Evolutionary conservation across 1,139 yeast species (phyloP), one percentile per base, ranked within the genome.

Genomic region (Hansenula sp.): DNA sequence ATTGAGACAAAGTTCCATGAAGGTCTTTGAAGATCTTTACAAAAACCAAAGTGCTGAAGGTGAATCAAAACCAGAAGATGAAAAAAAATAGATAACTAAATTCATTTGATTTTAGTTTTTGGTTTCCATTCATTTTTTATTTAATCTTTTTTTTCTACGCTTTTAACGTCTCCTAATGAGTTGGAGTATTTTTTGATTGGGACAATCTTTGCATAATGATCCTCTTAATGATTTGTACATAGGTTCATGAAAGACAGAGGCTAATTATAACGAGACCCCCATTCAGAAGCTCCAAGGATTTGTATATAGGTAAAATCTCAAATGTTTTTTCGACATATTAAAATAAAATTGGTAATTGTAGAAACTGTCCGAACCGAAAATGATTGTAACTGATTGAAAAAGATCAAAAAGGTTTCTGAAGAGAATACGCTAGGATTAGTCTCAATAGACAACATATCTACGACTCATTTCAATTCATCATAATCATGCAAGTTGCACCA

Each of bases 1-100:
- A 69, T 80, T 92, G 67, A 96, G 90, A 76, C 80, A 77, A 66
- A 83, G 86, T 63, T 88, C 97, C 40, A 78, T 92, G 73, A 88
- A 89, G 71, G 82, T 89, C 59, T 92, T 92, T 71, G 96, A 89
- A 77, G 86, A 88, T 74, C 83, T 90, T 74, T 90, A 90, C 88
- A 90, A 89, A 78, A 82, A 84, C 42, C 37, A 41, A 26, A 38
- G 47, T 18, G 40, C 34, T 35, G 48, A 32, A 32, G 30, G 21
- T 26, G 34, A 47, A 34, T 33, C 43, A 17, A 45, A 45, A 38
- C 40, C 48, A 24, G 46, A 46, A 25, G 47, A 40, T 17, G 44
- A 45, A 39, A 44, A 44, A 42, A 40, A 44, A 44, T 43, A 44
- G 37, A 43, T 34, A 34, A 40, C n/a, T n/a, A n/a, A n/a, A n/a